Base-by-base conservation (phyloP, 805 yeast species). In the Lipomyces yamanashiensis region DNA sequence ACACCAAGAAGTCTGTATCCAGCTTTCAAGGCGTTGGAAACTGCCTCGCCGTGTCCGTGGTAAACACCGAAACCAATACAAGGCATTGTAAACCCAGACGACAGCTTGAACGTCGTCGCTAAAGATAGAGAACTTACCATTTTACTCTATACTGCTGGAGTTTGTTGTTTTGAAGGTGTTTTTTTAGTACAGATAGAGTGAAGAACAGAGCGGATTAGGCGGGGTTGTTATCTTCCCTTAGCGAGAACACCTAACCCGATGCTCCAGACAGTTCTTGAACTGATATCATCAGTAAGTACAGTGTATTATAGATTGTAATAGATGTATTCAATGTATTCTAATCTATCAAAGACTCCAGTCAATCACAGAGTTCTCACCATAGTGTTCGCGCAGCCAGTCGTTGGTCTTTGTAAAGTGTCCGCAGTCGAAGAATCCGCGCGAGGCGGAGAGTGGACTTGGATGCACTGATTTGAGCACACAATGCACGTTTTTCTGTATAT, bases 401-500 rank as follows among this genome's bases (percentile, higher is more conserved):
- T 95, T 93, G 49, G 93, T 85, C 72, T 83, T 82, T 57, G 74
- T 80, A 75, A 92, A 93, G 71, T 91, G 97, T 23, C 79, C 77
- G 69, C 88, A 85, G 1, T 86, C 86, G 70, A 93, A 92, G 75
- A 89, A 95, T 1, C 95, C 97, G 49, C 96, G 78, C 19, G 88
- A 81, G 0, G 99, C 99, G 66, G 96, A 89, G 55, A 95, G 77
- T 0, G 99, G 99, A 34, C 96, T 89, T 0, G 99, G 99, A 76
- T 95, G 99, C 0, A 92, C 98, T 0, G 91, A 81, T 66, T 82
- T 83, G 34, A 95, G 76, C 0, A 90, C 84, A 48, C 82, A 66
- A 59, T 79, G 81, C 15, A n/a, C 37, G 13, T 54, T 51, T 55
- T 39, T 62, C 63, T 66, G 34, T 44, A 47, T 9, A 17, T 13